Evolutionary conservation across 495 filamentous ascomycete species (phyloP), one percentile per base, ranked within the genome.

Genomic region (Thermothielavioides terrestris): DNA sequence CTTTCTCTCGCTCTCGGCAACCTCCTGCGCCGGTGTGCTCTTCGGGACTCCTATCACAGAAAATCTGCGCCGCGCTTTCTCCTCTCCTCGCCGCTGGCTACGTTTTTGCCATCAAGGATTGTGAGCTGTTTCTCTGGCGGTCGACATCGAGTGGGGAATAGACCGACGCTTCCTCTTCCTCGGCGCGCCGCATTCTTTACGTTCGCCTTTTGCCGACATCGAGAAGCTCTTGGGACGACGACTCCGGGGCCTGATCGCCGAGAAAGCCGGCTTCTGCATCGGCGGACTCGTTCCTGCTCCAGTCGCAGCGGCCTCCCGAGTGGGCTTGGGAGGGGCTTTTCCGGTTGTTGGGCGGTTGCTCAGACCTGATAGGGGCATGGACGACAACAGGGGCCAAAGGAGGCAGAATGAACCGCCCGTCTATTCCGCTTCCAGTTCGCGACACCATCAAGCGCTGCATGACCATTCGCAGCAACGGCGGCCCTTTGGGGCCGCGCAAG

Each of bases 331-430:
- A n/a, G n/a, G 61, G 56, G 59, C 68, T 57, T 49, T 69, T 67
- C 60, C 67, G 64, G 71, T 65, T 40, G 62, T 68, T 66, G 63
- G 56, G 55, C 57, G 60, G 68, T 66, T 57, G 64, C 61, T 64
- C 59, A 52, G 62, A 71, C 25, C 7, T 37, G 15, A n/a, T 53
- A 63, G 69, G 74, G 80, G 72, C 43, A 88, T 89, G 84, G 84
- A 86, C 75, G 81, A 84, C 70, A 77, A 81, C 61, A 69, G 70
- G 60, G 75, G 73, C 53, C 77, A 75, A 65, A 75, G 80, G 66
- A 81, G 84, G 77, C 83, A 81, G 68, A 77, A 85, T 76, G 83
- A 85, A 59, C 71, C 77, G 65, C 73, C 78, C 50, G 59, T 54
- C 26, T 68, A 70, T 52, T 52, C 63, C 40, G 53, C 66, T 62